These are phyloP conservation scores for Exobasidium rhododendri DNA, from an alignment of 1,284 basidiomycete species.

Conservation along the genomic window DNA sequence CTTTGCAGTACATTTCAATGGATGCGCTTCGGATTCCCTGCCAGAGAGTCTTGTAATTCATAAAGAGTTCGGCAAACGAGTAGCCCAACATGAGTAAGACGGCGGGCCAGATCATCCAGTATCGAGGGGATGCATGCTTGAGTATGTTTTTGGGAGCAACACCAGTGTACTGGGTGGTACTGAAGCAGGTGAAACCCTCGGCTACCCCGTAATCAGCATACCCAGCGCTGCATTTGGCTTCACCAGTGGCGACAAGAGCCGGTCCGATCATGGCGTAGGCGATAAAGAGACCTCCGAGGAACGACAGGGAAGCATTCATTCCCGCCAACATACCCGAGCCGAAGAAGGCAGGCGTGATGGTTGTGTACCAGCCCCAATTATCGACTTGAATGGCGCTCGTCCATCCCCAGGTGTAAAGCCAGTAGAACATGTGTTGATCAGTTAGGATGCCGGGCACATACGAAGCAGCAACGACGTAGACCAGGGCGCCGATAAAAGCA, in stretches of 20 bases:
- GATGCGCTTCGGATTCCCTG: conserved; percentile 39
- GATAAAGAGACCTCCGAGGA: conserved; percentile 63
- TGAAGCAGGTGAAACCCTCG: conserved; percentile 16
- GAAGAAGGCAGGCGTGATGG: conserved; percentile 67
- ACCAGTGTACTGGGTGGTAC: conserved; percentile 27
- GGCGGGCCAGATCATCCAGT: conserved; percentile 70
- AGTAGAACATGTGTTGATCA: conserved; percentile 65
- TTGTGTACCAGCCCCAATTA: conserved; percentile 55
- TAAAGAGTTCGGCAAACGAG: conserved; percentile 52
- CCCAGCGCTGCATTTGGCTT: conserved; percentile 28
- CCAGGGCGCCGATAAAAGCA: conserved; percentile 61
- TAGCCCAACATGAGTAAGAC: conserved; percentile 58
- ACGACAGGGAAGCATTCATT: conserved; percentile 67
- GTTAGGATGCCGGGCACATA: conserved; percentile 65
- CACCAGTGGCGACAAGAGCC: conserved; percentile 57
- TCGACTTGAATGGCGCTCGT: conserved; percentile 64
- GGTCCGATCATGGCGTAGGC: conserved; percentile 68
- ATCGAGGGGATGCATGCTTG: conserved; percentile 63
- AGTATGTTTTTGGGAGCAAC: conserved; percentile 22
- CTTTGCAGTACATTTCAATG: conserved; percentile 25
- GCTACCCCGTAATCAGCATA: background rate
- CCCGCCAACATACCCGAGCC: conserved; percentile 68
- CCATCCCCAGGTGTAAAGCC: conserved; percentile 65
- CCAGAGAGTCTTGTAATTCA: conserved; percentile 50
- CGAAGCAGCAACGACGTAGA: conserved; percentile 63